Conservation (phyloP, 257 asterid species). For the Nicotiana tabacum region DNA sequence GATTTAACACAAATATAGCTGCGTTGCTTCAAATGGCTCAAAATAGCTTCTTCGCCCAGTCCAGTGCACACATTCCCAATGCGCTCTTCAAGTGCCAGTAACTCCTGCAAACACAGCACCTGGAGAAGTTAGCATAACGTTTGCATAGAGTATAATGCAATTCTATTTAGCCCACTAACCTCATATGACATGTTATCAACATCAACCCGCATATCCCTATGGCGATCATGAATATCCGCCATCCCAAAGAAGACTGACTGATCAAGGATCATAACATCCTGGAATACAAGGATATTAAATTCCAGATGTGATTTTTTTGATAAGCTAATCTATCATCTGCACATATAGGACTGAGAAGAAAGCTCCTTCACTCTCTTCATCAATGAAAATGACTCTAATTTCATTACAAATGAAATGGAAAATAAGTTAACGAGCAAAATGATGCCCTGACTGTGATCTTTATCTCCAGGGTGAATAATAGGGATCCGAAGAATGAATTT, state of each 20-base stretch:
- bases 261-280: constrained; percentile 60
- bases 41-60: constrained; percentile 44
- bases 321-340: background rate
- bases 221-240: constrained; percentile 53
- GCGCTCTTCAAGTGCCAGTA: constrained; percentile 64
- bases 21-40: constrained; percentile 37
- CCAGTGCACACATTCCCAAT: constrained; percentile 73
- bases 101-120: constrained; percentile 35
- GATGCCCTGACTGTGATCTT: background rate
- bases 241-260: constrained; percentile 50
- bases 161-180: constrained; percentile 25
- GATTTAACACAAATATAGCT: constrained; percentile 13
- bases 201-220: constrained; percentile 66
- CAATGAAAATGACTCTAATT: background rate
- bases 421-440: background rate
- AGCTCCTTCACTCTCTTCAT: background rate
- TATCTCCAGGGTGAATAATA: background rate
- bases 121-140: background rate
- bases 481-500: background rate
- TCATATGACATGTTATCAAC: constrained; percentile 75
- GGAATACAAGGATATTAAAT: background rate
- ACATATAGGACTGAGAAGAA: background rate
- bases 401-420: background rate
- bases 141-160: background rate
- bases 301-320: too few relatives aligned